A percentile compares a stretch with the other conserved stretches of the same genome.
Evolutionary conservation across 345 rosid species (phyloP).

Genomic region (Eucalyptus melliodora): DNA sequence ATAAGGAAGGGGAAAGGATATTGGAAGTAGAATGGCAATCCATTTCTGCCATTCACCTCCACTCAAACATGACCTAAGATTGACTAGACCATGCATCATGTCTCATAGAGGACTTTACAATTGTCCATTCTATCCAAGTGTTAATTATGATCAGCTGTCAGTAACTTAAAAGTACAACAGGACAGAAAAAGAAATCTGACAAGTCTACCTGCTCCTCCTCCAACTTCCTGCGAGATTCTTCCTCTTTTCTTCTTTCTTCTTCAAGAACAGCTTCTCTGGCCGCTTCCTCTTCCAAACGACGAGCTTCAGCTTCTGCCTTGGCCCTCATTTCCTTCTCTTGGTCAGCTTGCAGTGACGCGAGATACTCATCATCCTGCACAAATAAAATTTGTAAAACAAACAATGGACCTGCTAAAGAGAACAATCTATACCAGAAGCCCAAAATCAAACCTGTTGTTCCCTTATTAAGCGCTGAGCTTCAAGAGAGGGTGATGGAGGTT

Average conservation of each 20-base stretch:
- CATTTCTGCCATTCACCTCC: neutral
- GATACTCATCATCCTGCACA: slow-evolving; percentile 91
- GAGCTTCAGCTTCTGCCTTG: slow-evolving; percentile 78
- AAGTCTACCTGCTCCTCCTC: slow-evolving; percentile 79
- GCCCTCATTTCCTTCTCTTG: slow-evolving; percentile 84
- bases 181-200: neutral
- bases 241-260: slow-evolving; percentile 63
- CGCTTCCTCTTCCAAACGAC: slow-evolving; percentile 56
- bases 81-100: neutral
- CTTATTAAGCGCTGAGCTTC: slow-evolving; percentile 94
- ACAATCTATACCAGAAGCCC: neutral
- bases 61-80: neutral
- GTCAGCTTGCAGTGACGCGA: slow-evolving; percentile 94
- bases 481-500: slow-evolving; percentile 87
- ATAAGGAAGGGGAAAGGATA: neutral
- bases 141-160: neutral
- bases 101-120: neutral
- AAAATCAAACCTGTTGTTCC: slow-evolving; percentile 79
- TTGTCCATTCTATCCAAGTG: neutral
- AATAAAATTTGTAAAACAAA: neutral
- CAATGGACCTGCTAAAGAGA: neutral
- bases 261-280: slow-evolving; percentile 71
- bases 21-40: neutral
- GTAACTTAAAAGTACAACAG: neutral
- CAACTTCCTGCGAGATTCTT: slow-evolving; percentile 60